Evolutionary conservation across 139 green algal species (phyloP).

Genomic region (Chlorella sp.): DNA sequence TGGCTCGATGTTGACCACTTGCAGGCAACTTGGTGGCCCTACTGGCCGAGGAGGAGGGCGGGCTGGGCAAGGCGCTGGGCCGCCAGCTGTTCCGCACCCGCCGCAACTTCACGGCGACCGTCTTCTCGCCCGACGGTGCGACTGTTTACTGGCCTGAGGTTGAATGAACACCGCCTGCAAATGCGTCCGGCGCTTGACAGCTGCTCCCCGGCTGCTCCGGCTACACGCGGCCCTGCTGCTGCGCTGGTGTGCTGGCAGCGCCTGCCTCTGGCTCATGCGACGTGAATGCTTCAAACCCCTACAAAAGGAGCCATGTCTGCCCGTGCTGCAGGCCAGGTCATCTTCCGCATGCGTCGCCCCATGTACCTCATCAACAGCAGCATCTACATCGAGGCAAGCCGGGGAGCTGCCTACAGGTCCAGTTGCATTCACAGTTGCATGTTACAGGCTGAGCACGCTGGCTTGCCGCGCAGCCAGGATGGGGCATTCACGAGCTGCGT

Average conservation of each 20-base stretch:
- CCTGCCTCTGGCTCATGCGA: no score
- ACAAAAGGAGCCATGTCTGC: background rate
- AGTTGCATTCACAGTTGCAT: no score
- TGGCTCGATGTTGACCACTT: background rate
- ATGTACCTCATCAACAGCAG: constrained; percentile 81
- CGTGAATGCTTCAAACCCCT: no score
- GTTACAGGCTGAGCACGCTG: no score
- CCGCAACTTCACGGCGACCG: constrained; percentile 79
- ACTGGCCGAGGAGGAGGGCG: constrained; percentile 74
- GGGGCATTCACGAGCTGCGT: background rate
- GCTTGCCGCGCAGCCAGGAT: no score
- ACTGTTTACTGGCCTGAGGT: no score
- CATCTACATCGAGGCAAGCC: constrained; percentile 56
- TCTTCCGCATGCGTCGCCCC: constrained; percentile 79
- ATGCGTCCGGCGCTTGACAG: no score
- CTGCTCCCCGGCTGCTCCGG: no score
- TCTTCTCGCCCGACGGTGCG: constrained; percentile 72
- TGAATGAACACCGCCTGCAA: no score
- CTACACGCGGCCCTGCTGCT: no score
- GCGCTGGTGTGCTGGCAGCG: no score
- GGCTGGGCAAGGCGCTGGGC: constrained; percentile 75
- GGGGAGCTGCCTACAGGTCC: no score
- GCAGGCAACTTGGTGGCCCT: constrained; percentile 60
- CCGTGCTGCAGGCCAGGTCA: constrained; percentile 52
- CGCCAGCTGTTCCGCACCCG: constrained; percentile 80